Conservation (phyloP, 106 monocot genomes). For the Phalaenopsis aphrodite region DNA sequence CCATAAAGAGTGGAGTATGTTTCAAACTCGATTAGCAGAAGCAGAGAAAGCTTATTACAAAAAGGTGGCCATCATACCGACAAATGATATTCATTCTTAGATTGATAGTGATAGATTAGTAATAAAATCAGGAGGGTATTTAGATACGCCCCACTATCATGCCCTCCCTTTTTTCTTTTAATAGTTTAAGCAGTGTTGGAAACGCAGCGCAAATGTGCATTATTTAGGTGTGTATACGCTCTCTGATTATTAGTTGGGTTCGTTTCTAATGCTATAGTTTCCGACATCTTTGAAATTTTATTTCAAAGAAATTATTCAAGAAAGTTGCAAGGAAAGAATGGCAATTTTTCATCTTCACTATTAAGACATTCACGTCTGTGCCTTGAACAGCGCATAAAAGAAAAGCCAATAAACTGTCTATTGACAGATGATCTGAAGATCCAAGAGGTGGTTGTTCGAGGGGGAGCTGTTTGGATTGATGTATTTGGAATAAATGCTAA, state of each 20-base stretch:
- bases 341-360: background rate
- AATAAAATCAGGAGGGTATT: background rate
- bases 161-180: background rate
- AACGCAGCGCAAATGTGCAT: background rate
- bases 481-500: too few relatives aligned
- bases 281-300: background rate
- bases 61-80: slow-evolving; percentile 2
- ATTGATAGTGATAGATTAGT: background rate
- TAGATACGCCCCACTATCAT: background rate
- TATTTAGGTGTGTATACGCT: background rate
- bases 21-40: slow-evolving; percentile 10
- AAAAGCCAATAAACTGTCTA: too few relatives aligned
- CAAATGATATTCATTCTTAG: slow-evolving; percentile 2
- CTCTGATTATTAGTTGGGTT: background rate
- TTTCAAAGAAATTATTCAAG: background rate
- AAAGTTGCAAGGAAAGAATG: background rate
- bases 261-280: background rate
- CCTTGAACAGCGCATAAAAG: background rate
- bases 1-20: slow-evolving; percentile 14
- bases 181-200: background rate
- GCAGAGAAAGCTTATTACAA: slow-evolving; percentile 14
- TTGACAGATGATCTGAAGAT: too few relatives aligned
- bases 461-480: too few relatives aligned
- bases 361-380: background rate
- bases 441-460: too few relatives aligned